Evolutionary conservation across 805 yeast genomes (phyloP), one percentile per base, ranked within the genome.

Genomic region (Nakazawaea ernobii): DNA sequence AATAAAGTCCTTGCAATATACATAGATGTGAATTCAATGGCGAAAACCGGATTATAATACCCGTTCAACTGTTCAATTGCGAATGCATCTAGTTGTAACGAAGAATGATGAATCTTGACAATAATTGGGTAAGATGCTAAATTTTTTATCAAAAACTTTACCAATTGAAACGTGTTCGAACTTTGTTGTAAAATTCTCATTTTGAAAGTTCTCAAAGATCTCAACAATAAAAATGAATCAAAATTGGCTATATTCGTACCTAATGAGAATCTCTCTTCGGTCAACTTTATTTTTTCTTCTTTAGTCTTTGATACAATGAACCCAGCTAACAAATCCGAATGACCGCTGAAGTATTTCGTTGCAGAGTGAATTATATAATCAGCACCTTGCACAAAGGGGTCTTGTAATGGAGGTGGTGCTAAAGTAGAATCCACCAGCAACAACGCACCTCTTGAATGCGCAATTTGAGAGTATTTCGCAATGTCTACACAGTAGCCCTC

Each of bases 341-440:
- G 82, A 11, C 82, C 82, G 0, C 80, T 79, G 48, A 77, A 68
- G 58, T 72, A 77, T 53, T 77, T 77, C 9, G 79, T 77, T 3
- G 82, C 82, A 6, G 79, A 73, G 55, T 77, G 79, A 58, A 77
- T 68, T 5, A 76, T 71, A 45, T 71, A 62, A 55, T 77, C 80
- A 4, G 80, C 81, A 4, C 79, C 80, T 53, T 66, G 68, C 26
- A 63, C 58, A 54, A 76, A 76, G 0, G 82, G 79, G 50, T 74
- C 69, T 53, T 71, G 80, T 39, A 77, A 62, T 9, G 80, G 80
- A 8, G 80, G 80, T 8, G 81, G 81, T 1, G 80, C 81, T 53
- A 77, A 67, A 0, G 82, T 77, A 9, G 81, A 70, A 59, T 77
- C 82, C 2, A 77, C 77, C 24, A 74, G 50, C 17, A 77, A 55